A percentile compares a stretch with the other conserved stretches of the same genome.
These are phyloP conservation scores for Paecilomyces sp. DNA, from an alignment of 2,329 filamentous ascomycete species.

Conservation along the genomic window DNA sequence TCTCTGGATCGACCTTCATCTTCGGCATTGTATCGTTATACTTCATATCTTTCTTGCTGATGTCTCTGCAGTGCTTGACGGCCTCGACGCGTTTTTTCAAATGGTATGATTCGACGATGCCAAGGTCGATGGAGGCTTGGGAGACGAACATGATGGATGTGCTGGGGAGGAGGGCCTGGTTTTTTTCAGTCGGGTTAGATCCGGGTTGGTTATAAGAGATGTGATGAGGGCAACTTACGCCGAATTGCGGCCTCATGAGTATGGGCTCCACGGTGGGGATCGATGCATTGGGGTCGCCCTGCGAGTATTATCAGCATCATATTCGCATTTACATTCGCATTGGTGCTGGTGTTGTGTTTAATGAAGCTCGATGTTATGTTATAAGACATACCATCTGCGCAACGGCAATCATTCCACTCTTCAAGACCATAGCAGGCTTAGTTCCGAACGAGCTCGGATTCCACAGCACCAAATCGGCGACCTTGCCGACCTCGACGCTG, in stretches of 20 bases:
- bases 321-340: too few relatives aligned
- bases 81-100: slow-evolving; percentile 74
- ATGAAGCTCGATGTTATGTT: not conserved
- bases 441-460: slow-evolving; percentile 76
- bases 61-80: slow-evolving; percentile 65
- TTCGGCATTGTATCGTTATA: slow-evolving; percentile 75
- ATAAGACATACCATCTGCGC: slow-evolving; percentile 64
- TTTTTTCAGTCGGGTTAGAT: too few relatives aligned
- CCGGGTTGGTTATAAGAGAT: too few relatives aligned
- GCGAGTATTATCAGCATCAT: too few relatives aligned
- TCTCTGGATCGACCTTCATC: slow-evolving; percentile 90
- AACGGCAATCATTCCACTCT: slow-evolving; percentile 78
- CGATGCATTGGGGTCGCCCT: slow-evolving; percentile 74
- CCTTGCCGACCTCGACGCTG: slow-evolving; percentile 78
- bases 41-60: slow-evolving; percentile 84
- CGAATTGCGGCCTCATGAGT: slow-evolving; percentile 81
- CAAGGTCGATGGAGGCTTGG: slow-evolving; percentile 59
- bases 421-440: slow-evolving; percentile 74
- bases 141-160: slow-evolving; percentile 81
- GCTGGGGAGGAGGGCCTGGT: slow-evolving; percentile 54
- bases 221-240: slow-evolving; percentile 32
- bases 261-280: slow-evolving; percentile 86
- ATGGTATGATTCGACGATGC: slow-evolving; percentile 62
- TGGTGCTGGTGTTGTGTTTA: too few relatives aligned
- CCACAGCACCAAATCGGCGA: slow-evolving; percentile 88